phyloP scores from a whole-genome alignment of 2,329 filamentous ascomycete species.

The Monilinia aucupariae region DNA sequence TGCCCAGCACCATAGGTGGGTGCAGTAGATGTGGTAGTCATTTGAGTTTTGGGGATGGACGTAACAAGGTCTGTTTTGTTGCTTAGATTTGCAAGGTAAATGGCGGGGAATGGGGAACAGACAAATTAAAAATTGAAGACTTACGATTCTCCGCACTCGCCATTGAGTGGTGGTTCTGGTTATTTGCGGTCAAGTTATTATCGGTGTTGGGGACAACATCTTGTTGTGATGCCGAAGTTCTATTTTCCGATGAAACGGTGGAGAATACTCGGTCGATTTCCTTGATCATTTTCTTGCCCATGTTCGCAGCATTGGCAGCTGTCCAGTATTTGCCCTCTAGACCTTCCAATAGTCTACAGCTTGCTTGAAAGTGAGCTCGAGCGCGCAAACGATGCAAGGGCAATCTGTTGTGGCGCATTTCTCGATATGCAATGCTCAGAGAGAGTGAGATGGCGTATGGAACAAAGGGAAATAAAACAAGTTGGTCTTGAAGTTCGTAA shows the following conservation, averaged over 20 bases:
- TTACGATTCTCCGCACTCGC: constrained; percentile 6
- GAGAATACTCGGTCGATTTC: constrained; percentile 29
- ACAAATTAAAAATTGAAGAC: not conserved
- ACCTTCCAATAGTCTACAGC: constrained; percentile 48
- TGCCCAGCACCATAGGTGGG: not conserved
- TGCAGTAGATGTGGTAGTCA: not conserved
- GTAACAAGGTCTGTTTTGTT: not conserved
- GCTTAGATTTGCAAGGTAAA: not conserved
- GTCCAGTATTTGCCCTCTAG: constrained; percentile 54
- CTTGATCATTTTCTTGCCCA: constrained; percentile 26
- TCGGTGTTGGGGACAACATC: not conserved
- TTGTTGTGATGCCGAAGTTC: not conserved
- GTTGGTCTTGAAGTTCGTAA: constrained; percentile 37
- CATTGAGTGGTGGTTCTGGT: not conserved
- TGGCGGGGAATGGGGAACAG: too few species aligned
- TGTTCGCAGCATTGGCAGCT: constrained; percentile 38
- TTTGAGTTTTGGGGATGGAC: not conserved
- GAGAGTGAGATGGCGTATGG: constrained; percentile 58
- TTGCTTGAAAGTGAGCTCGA: constrained; percentile 48
- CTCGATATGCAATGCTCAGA: constrained; percentile 56
- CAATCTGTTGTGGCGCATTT: constrained; percentile 56
- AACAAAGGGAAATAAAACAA: constrained; percentile 49
- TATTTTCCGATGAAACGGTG: constrained; percentile 13
- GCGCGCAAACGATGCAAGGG: constrained; percentile 55
- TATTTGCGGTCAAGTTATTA: not conserved